phyloP scores from a whole-genome alignment of 768 basidiomycete genomes.

The Suillus sp. region DNA sequence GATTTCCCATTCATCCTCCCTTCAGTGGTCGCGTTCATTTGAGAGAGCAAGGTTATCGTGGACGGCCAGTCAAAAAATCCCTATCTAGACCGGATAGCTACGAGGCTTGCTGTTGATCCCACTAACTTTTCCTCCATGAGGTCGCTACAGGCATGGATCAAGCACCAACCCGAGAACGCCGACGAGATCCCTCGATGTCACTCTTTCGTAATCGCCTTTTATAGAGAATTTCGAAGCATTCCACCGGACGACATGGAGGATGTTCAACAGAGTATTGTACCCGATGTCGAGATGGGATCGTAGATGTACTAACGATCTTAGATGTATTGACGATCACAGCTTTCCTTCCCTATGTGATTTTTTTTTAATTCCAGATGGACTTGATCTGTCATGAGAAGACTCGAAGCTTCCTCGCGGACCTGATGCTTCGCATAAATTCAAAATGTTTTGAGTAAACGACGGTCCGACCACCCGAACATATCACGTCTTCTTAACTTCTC shows the following conservation, averaged over 20 bases:
- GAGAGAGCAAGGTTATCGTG: background rate
- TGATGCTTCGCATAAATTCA: background rate
- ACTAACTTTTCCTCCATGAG: background rate
- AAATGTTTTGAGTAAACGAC: background rate
- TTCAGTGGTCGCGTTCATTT: background rate
- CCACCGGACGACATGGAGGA: background rate
- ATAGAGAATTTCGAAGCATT: background rate
- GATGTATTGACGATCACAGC: background rate
- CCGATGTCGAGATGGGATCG: background rate
- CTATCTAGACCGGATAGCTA: background rate
- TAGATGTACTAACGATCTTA: background rate
- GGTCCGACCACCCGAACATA: background rate
- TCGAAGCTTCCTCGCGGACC: background rate
- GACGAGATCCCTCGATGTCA: background rate
- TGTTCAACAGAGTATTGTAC: background rate
- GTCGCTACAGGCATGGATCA: background rate
- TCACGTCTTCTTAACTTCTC: background rate
- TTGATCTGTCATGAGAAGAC: background rate
- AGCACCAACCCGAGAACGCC: background rate
- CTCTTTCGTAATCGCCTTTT: background rate
- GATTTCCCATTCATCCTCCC: background rate
- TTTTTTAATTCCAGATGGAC: background rate
- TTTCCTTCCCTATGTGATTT: background rate
- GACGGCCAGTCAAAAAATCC: background rate
- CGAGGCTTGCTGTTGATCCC: background rate